Conservation (phyloP, 1,284 basidiomycete genomes). For the Boletus sp. region DNA sequence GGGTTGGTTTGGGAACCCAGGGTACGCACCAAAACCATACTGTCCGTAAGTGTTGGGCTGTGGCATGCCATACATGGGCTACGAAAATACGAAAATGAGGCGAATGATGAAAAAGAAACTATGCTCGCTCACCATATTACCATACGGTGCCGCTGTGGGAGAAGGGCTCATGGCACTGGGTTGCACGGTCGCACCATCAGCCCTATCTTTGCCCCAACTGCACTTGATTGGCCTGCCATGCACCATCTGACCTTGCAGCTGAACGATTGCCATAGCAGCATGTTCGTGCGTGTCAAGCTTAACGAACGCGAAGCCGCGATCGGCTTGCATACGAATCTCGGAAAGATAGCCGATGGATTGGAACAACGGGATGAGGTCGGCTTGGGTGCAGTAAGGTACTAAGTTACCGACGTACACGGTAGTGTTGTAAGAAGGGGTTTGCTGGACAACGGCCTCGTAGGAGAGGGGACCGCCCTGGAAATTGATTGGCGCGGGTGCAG, state of each 20-base stretch:
- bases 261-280: conserved; percentile 94
- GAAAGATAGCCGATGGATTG: conserved; percentile 96
- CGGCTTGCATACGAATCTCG: conserved; percentile 97
- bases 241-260: conserved; percentile 91
- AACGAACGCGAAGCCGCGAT: conserved; percentile 97
- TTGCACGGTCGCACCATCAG: conserved; percentile 60
- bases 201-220: conserved; percentile 96
- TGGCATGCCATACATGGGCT: conserved; percentile 86
- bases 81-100: conserved; percentile 6
- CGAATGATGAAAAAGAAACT: conserved; percentile 2
- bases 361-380: conserved; percentile 94
- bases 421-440: conserved; percentile 88
- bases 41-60: conserved; percentile 76
- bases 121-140: conserved; percentile 56
- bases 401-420: conserved; percentile 99
- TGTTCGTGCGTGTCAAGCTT: conserved; percentile 98
- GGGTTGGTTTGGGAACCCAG: conserved; percentile 62
- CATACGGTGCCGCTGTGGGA: conserved; percentile 64
- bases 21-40: conserved; percentile 72
- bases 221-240: conserved; percentile 96
- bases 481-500: conserved; percentile 78
- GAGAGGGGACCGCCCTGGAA: conserved; percentile 82
- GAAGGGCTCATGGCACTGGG: conserved; percentile 60
- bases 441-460: conserved; percentile 84
- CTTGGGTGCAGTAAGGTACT: conserved; percentile 91